A percentile compares a stretch with the other conserved stretches of the same genome.
Evolutionary conservation across 352 stramenopile species (phyloP).

Genomic region (Globisporangium paroecandrum): DNA sequence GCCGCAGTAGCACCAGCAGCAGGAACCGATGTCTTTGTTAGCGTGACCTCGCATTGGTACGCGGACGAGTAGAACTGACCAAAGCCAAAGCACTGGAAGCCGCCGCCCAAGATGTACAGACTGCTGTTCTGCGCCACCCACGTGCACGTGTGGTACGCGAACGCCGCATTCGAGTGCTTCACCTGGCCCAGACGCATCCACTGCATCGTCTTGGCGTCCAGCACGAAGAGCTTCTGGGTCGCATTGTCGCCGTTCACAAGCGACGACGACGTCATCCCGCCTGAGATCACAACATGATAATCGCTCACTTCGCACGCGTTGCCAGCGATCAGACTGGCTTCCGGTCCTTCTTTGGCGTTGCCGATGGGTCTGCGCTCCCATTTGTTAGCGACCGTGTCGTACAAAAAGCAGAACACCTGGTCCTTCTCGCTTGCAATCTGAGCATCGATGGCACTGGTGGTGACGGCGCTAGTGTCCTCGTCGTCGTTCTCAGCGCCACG

Average conservation of each 20-base stretch:
- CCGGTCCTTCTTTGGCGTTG: constrained; percentile 29
- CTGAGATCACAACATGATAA: constrained; percentile 54
- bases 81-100: constrained; percentile 85
- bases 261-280: constrained; percentile 44
- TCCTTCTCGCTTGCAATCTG: constrained; percentile 3
- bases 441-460: constrained; percentile 3
- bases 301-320: constrained; percentile 48
- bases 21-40: constrained; percentile 15
- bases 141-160: constrained; percentile 49
- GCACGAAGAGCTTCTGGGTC: constrained; percentile 50
- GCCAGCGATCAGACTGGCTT: constrained; percentile 40
- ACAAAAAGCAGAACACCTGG: constrained; percentile 32
- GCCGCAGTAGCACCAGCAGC: not conserved
- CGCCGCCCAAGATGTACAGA: constrained; percentile 60
- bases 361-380: constrained; percentile 43
- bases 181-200: constrained; percentile 56
- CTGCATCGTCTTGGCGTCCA: constrained; percentile 41
- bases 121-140: constrained; percentile 45
- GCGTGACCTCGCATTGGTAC: constrained; percentile 51
- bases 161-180: constrained; percentile 42
- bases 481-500: constrained; percentile 22
- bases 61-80: constrained; percentile 72
- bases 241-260: constrained; percentile 34
- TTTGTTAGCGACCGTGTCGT: constrained; percentile 41
- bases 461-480: not conserved